Percentiles rank a stretch among this genome's conserved stretches.
Conservation (phyloP, 768 basidiomycete genomes). For the Trametopsis cervina region DNA sequence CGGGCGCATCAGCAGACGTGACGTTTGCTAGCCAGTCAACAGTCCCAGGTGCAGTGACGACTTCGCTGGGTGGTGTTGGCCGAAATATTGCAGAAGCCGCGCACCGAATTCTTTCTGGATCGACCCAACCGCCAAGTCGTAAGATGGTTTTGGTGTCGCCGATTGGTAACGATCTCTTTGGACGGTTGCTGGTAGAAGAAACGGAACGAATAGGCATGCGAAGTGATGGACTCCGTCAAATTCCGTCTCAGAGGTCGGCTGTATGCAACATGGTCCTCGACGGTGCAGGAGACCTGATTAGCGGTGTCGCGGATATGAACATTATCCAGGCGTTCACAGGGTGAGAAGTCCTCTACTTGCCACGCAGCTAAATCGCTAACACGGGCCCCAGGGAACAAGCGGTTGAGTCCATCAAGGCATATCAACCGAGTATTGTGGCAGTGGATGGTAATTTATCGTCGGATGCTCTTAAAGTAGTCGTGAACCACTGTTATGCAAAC, state of each 20-base stretch:
- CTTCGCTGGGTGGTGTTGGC: constrained; percentile 84
- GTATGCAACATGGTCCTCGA: constrained; percentile 87
- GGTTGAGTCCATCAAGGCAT: constrained; percentile 37
- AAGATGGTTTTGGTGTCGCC: constrained; percentile 65
- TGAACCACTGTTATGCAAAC: constrained; percentile 41
- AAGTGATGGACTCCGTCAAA: constrained; percentile 64
- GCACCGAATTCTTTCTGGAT: constrained; percentile 48
- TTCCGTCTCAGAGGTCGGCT: constrained; percentile 45
- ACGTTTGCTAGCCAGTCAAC: constrained; percentile 57
- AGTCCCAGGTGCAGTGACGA: constrained; percentile 63
- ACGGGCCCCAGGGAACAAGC: constrained; percentile 33
- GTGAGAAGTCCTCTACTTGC: constrained; percentile 26
- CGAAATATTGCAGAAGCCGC: constrained; percentile 95
- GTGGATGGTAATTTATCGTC: constrained; percentile 72
- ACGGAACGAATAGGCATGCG: constrained; percentile 65
- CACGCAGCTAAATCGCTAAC: not conserved
- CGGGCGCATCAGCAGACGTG: constrained; percentile 25
- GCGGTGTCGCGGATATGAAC: constrained; percentile 93
- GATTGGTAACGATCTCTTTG: constrained; percentile 74
- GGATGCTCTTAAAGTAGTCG: constrained; percentile 41
- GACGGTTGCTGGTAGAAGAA: constrained; percentile 53
- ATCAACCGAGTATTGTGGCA: constrained; percentile 53
- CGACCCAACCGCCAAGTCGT: constrained; percentile 16
- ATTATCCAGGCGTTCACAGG: constrained; percentile 45
- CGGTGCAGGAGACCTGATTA: constrained; percentile 56